Base-by-base conservation (phyloP, 352 stramenopile genomes). In the Saprolegnia diclina region DNA sequence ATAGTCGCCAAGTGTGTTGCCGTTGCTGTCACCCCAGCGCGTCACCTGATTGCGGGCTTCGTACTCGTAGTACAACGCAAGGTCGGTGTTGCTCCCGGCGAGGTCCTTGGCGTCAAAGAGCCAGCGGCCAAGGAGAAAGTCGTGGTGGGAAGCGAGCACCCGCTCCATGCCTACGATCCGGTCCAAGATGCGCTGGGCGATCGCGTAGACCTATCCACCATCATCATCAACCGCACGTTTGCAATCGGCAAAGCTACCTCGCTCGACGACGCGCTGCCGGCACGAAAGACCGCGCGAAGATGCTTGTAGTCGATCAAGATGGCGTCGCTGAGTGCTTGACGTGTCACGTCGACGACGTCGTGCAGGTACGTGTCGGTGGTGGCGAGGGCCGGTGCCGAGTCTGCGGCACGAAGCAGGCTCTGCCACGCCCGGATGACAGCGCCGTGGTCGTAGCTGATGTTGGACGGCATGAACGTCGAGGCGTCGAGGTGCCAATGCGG, bases 1-100 rank as follows among this genome's bases (percentile, higher is more conserved):
- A 61, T 92, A 92, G 67, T 92, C 84, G 56, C 88, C 80, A 38
- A 92, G 76, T 19, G 79, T 70, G 52, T 92, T 82, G 48, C 76
- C 74, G 73, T 92, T 92, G 72, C 88, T 74, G 72, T 92, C 84
- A 10, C 84, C 84, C 84, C 84, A 92, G 1, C 84, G 81, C 4
- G 84, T 92, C 56, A 92, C 78, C 72, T 90, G 82, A 67, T 92
- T 92, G 24, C 84, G 82, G n/a, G 84, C 84, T 72, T 92, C 81
- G 68, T 90, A 92, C 71, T 92, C 84, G 67, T 85, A 88, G 70
- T 90, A 92, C 19, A 77, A 68, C n/a, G 32, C 35, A 29, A 71
- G 32, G 0, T 71, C 59, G 3, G 40, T 32, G 26, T 83, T 66
- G 2, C 62, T 64, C 19, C 65, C 66, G 7, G 70, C 80, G 9